Conservation (phyloP, 352 stramenopile genomes). For the Phytophthora chlamydospora region DNA sequence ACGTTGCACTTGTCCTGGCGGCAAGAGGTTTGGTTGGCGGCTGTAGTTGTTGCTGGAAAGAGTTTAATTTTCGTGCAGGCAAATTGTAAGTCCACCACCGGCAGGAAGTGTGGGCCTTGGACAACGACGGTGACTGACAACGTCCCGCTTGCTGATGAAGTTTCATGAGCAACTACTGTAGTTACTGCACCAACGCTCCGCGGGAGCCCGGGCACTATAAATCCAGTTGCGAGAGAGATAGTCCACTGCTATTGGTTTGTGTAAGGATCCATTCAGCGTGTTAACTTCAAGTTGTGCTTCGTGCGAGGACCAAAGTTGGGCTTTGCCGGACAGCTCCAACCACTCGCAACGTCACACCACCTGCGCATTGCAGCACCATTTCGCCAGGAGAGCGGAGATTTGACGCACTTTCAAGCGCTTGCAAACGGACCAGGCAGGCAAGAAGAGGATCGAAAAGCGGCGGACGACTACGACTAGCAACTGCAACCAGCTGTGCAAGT, state of each 20-base stretch:
- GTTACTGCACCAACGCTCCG: constrained; percentile 2
- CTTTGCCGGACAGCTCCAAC: constrained; percentile 15
- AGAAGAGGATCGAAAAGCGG: constrained; percentile 10
- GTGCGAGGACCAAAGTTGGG: constrained; percentile 5
- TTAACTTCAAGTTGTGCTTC: constrained; percentile 36
- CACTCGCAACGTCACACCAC: constrained; percentile 3
- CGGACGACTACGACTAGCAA: constrained; percentile 17
- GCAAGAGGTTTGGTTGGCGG: constrained; percentile 10
- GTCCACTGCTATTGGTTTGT: constrained; percentile 10
- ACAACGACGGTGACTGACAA: constrained; percentile 4
- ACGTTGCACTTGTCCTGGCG: constrained; percentile 18
- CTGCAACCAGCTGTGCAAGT: constrained; percentile 30
- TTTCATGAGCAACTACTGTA: constrained; percentile 23
- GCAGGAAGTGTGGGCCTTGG: not conserved
- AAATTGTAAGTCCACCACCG: constrained; percentile 9
- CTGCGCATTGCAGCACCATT: constrained; percentile 32
- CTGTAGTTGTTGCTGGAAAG: not conserved
- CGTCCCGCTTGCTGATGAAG: constrained; percentile 9
- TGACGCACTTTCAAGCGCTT: constrained; percentile 17
- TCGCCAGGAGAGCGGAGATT: constrained; percentile 20
- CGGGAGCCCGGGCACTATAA: constrained; percentile 15
- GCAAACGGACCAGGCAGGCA: constrained; percentile 27
- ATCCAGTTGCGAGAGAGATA: constrained; percentile 30
- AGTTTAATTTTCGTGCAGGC: not conserved
- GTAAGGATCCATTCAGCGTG: constrained; percentile 5